Evolutionary conservation across 768 basidiomycete genomes (phyloP).

Genomic region (Lactarius sp.): DNA sequence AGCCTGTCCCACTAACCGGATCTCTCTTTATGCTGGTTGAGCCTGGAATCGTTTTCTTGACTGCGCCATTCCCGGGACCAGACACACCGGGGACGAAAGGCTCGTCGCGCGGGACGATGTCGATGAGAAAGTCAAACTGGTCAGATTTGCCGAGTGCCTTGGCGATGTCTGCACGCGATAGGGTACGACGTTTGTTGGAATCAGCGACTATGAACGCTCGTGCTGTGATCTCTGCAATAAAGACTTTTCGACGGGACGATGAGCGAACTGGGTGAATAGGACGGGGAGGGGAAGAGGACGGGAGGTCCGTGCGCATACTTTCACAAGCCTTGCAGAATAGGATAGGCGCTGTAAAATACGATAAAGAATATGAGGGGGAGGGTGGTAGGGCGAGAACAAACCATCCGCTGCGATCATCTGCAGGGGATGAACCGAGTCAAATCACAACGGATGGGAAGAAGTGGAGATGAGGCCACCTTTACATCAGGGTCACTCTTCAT

Average conservation of each 20-base stretch:
- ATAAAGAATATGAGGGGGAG: constrained; percentile 17
- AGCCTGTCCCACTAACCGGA: constrained; percentile 2
- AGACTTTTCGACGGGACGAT: constrained; percentile 50
- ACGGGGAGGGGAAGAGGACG: neutral
- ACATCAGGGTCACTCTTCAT: constrained; percentile 99
- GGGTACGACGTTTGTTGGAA: constrained; percentile 92
- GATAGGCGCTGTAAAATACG: constrained; percentile 62
- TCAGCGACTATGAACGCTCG: constrained; percentile 95
- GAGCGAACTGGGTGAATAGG: neutral
- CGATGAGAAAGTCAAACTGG: constrained; percentile 97
- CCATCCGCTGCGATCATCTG: constrained; percentile 99
- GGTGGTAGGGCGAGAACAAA: constrained; percentile 34
- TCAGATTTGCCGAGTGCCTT: constrained; percentile 89
- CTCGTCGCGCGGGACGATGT: constrained; percentile 89
- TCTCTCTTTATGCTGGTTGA: constrained; percentile 11
- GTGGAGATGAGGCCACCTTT: constrained; percentile 54
- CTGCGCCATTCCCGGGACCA: constrained; percentile 15
- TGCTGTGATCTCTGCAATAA: constrained; percentile 95
- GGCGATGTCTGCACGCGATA: constrained; percentile 90
- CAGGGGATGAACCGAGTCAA: constrained; percentile 1
- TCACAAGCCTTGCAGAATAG: constrained; percentile 98
- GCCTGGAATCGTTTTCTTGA: constrained; percentile 18
- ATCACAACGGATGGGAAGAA: neutral
- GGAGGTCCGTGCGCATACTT: constrained; percentile 53
- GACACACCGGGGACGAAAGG: constrained; percentile 27